These are phyloP conservation scores for Jimgerdemannia lactiflua DNA, from an alignment of 192 early-diverging fungal species.

Conservation along the genomic window DNA sequence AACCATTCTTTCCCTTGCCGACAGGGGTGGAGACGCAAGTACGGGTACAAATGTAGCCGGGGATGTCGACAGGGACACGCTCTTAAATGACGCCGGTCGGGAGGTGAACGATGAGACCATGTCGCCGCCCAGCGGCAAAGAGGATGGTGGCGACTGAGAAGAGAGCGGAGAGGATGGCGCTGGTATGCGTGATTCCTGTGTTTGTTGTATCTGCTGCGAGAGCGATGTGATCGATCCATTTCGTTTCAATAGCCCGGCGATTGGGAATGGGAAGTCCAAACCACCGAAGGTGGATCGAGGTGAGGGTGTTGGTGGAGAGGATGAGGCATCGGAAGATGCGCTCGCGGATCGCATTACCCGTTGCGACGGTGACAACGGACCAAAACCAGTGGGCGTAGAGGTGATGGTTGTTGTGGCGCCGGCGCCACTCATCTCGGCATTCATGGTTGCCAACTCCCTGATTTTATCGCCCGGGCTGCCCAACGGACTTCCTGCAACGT, in stretches of 20 bases:
- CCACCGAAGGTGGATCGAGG: background rate
- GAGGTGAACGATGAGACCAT: background rate
- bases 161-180: background rate
- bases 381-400: background rate
- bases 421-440: background rate
- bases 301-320: background rate
- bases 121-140: background rate
- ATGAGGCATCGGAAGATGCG: constrained; percentile 1
- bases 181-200: background rate
- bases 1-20: background rate
- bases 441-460: background rate
- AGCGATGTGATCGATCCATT: background rate
- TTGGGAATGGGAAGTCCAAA: background rate
- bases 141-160: constrained; percentile 1
- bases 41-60: background rate
- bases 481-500: background rate
- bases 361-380: background rate
- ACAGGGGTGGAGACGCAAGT: background rate
- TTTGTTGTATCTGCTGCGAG: background rate
- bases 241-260: background rate
- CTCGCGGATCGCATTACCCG: background rate
- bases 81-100: background rate
- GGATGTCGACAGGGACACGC: background rate
- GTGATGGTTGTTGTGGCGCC: background rate
- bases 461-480: background rate